Conservation (phyloP, 805 yeast genomes). For the Danielia reshetovae region DNA sequence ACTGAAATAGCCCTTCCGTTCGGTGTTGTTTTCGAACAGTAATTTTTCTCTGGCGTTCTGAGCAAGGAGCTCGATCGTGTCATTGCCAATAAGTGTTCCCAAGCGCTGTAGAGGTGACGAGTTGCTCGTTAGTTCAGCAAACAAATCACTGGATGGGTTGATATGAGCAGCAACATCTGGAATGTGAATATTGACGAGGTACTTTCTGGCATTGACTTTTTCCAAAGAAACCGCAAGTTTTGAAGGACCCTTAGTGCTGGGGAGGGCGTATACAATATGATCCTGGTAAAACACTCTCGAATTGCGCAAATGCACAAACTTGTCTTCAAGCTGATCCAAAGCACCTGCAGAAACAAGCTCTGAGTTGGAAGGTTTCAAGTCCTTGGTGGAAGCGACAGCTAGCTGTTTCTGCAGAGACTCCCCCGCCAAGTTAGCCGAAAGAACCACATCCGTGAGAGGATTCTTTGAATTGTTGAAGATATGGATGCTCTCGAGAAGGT, state of each 20-base stretch:
- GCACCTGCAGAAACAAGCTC: conserved; percentile 6
- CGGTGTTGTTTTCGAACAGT: not conserved
- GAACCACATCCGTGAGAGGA: conserved; percentile 23
- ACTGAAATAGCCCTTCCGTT: not conserved
- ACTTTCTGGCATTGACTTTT: conserved; percentile 32
- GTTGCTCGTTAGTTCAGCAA: conserved; percentile 10
- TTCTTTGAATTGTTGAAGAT: conserved; percentile 21
- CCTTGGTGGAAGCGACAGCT: conserved; percentile 18
- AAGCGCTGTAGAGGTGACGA: conserved; percentile 3
- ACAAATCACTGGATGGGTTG: conserved; percentile 20
- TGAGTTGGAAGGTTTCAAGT: conserved; percentile 10
- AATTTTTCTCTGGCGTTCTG: not conserved
- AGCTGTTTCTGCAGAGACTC: conserved; percentile 11
- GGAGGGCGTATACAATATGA: conserved; percentile 30
- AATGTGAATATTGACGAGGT: conserved; percentile 35
- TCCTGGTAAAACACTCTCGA: conserved; percentile 21
- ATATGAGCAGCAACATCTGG: conserved; percentile 38
- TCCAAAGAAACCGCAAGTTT: conserved; percentile 33
- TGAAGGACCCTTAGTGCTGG: conserved; percentile 10
- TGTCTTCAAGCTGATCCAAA: conserved; percentile 15
- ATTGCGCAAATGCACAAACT: conserved; percentile 30
- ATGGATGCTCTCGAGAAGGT: conserved; percentile 17
- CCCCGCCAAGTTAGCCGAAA: conserved; percentile 27
- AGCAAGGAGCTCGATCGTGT: not conserved
- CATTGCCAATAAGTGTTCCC: not conserved